phyloP scores from a whole-genome alignment of 495 filamentous ascomycete species.

The Neurospora sp. region DNA sequence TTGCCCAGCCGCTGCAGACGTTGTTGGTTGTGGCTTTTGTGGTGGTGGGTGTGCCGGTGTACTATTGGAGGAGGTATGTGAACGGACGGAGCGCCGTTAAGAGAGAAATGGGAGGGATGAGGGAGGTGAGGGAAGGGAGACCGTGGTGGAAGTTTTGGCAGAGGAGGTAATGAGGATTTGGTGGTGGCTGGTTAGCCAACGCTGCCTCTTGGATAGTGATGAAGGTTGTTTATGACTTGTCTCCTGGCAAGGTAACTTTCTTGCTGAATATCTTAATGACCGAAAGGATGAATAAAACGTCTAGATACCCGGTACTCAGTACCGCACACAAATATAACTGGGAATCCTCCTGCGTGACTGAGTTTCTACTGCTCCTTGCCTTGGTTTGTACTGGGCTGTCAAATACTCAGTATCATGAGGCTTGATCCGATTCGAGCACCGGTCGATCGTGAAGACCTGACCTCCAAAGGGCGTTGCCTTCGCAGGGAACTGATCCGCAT shows the following conservation, averaged over 20 bases:
- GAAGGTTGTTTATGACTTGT: not conserved
- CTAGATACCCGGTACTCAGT: not conserved
- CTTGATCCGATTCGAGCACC: not conserved
- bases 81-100: conserved; percentile 12
- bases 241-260: not conserved
- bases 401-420: not conserved
- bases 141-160: conserved; percentile 39
- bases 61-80: conserved; percentile 67
- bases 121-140: conserved; percentile 2
- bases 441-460: not conserved
- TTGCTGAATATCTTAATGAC: not conserved
- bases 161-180: conserved; percentile 11
- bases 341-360: not conserved
- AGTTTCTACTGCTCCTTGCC: not conserved
- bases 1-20: conserved; percentile 84
- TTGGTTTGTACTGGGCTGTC: not conserved
- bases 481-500: not conserved
- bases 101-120: conserved; percentile 16
- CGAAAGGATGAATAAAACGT: not conserved
- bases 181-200: not conserved
- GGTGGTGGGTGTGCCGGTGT: conserved; percentile 72
- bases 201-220: not conserved
- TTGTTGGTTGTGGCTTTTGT: conserved; percentile 78
- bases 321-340: not conserved
- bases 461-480: not conserved